Base-by-base conservation (phyloP, 768 basidiomycete species). In the Cubamyces lactineus region DNA sequence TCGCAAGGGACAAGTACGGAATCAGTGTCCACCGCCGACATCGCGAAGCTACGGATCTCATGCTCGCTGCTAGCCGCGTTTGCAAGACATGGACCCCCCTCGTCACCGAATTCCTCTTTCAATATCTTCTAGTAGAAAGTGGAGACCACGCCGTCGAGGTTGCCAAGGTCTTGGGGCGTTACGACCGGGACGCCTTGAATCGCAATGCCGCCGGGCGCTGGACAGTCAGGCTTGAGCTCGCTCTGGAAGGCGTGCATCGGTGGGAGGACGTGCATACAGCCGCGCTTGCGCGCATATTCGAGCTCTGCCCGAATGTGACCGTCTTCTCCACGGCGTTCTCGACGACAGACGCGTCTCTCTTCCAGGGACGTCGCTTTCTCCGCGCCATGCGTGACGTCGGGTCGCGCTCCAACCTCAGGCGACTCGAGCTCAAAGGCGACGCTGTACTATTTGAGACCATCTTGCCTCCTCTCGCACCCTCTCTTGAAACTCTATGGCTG, bases 271-370 rank as follows among this genome's bases (percentile, higher is more conserved):
- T 30, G 40, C 65, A 68, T 46, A 46, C 54, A 15, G 12, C n/a
- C 42, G 64, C 67, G 12, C 47, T 68, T 19, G 40, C 24, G 17
- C 45, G 38, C 12, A 62, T 68, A 21, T 30, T 68, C 26, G 30
- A 45, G 16, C 40, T 11, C 41, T 66, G 65, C 28, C 65, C 65
- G 2, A 65, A 65, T 19, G 16, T 68, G 2, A 30, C 56, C 15
- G 62, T 66, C 11, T 56, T 68, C 54, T 68, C 67, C 1, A 66
- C 62, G 3, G 67, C 60, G 8, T 62, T 64, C 55, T 64, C 38
- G 28, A 54, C 57, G 8, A 17, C 60, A 19, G 59, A 63, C 23
- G 47, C 50, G 17, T 46, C 48, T 21, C 54, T 66, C 41, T 59
- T 41, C 39, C 50, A 62, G 8, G 43, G 26, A 5, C 49, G 45